These are phyloP conservation scores for Lenzites betulinus DNA, from an alignment of 768 basidiomycete species.

Conservation along the genomic window DNA sequence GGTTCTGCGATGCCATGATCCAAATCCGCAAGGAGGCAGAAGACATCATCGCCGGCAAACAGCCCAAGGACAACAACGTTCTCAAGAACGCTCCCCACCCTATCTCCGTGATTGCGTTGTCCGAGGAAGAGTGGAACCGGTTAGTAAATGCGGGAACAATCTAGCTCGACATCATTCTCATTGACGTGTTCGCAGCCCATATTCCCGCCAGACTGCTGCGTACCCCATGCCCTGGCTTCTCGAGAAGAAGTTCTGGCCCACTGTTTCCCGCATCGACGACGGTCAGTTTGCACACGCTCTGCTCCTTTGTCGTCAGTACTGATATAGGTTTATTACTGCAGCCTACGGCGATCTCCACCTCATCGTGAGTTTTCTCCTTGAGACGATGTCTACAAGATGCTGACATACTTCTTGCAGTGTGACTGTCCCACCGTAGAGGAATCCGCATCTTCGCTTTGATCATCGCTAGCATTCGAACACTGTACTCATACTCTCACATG, in stretches of 20 bases:
- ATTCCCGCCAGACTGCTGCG: conserved; percentile 86
- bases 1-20: conserved; percentile 99
- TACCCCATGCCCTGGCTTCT: conserved; percentile 83
- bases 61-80: conserved; percentile 89
- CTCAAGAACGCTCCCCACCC: conserved; percentile 96
- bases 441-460: conserved; percentile 43
- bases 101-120: conserved; percentile 65
- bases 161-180: not conserved
- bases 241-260: conserved; percentile 97
- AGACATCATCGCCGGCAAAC: conserved; percentile 82
- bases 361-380: conserved; percentile 55
- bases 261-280: conserved; percentile 90
- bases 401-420: conserved; percentile 50
- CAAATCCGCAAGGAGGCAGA: conserved; percentile 91
- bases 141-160: conserved; percentile 35
- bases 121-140: conserved; percentile 87
- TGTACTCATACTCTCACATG: conserved; percentile 21
- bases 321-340: conserved; percentile 33
- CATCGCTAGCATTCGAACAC: conserved; percentile 21
- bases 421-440: conserved; percentile 89
- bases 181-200: conserved; percentile 56
- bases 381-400: not conserved
- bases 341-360: conserved; percentile 94
- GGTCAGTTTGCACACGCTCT: conserved; percentile 50
- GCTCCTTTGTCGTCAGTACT: conserved; percentile 3